phyloP scores from a whole-genome alignment of 1,139 yeast species.

The Pichia sp. region DNA sequence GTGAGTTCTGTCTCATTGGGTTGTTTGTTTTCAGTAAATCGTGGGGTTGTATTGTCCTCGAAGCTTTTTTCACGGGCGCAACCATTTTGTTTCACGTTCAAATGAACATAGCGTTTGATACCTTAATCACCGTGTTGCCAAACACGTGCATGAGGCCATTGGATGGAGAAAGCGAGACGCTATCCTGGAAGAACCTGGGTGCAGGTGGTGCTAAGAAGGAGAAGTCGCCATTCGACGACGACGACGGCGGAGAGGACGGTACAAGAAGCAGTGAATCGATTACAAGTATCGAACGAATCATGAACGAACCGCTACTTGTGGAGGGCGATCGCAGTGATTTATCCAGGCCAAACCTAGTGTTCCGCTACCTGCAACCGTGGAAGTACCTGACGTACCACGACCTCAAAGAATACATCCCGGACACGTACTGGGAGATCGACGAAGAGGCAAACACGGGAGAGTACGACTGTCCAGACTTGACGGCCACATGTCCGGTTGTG shows the following conservation, averaged over 20 bases:
- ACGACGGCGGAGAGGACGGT: conserved; percentile 10
- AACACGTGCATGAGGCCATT: conserved; percentile 62
- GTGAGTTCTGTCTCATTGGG: conserved; percentile 73
- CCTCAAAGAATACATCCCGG: conserved; percentile 30
- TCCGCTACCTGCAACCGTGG: conserved; percentile 29
- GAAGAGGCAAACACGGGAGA: conserved; percentile 44
- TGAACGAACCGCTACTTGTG: conserved; percentile 27
- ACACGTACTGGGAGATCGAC: conserved; percentile 34
- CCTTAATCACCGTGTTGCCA: conserved; percentile 54
- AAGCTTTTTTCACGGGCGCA: conserved; percentile 35
- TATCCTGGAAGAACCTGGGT: conserved; percentile 34
- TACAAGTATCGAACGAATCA: conserved; percentile 14
- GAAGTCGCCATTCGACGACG: conserved; percentile 20
- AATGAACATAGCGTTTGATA: conserved; percentile 39
- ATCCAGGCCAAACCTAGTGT: conserved; percentile 15
- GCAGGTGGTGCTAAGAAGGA: not conserved
- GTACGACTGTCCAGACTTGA: conserved; percentile 59
- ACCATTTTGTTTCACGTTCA: conserved; percentile 37
- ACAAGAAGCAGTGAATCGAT: not conserved
- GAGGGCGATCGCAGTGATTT: conserved; percentile 27
- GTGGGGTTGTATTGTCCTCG: conserved; percentile 36
- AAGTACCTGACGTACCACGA: conserved; percentile 31
- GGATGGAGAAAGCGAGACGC: conserved; percentile 63
- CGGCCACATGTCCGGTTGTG: conserved; percentile 53
- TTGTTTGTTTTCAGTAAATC: conserved; percentile 56